Percentiles rank a stretch among this genome's conserved stretches.
phyloP scores from a whole-genome alignment of 2,329 filamentous ascomycete genomes.

The Phoma sp. region DNA sequence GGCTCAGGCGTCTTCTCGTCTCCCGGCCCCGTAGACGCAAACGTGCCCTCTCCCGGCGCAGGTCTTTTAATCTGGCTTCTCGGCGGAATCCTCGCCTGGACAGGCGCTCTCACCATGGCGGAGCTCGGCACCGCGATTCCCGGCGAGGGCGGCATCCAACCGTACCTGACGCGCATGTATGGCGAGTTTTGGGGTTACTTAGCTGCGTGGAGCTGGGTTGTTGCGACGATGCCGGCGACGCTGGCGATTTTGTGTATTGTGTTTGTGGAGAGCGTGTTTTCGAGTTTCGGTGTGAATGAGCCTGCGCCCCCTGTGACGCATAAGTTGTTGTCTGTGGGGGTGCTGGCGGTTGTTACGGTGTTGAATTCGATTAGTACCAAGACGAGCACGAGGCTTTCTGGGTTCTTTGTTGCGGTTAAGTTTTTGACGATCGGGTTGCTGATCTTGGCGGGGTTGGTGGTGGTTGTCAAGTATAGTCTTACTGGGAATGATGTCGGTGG shows the following conservation, averaged over 20 bases:
- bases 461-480: slow-evolving; percentile 35
- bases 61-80: slow-evolving; percentile 68
- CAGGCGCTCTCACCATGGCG: slow-evolving; percentile 67
- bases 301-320: slow-evolving; percentile 55
- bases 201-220: slow-evolving; percentile 71
- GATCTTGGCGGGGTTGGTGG: slow-evolving; percentile 46
- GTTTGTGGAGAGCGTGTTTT: slow-evolving; percentile 58
- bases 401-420: slow-evolving; percentile 50
- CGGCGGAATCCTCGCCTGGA: slow-evolving; percentile 69
- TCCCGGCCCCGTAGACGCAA: slow-evolving; percentile 68
- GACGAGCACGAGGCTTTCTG: slow-evolving; percentile 49
- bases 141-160: slow-evolving; percentile 70
- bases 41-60: slow-evolving; percentile 67
- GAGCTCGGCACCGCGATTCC: slow-evolving; percentile 71
- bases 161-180: slow-evolving; percentile 67
- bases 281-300: slow-evolving; percentile 65
- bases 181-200: slow-evolving; percentile 68
- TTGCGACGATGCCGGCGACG: slow-evolving; percentile 70
- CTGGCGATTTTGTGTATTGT: slow-evolving; percentile 70
- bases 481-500: slow-evolving; percentile 42
- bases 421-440: slow-evolving; percentile 44
- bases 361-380: slow-evolving; percentile 56
- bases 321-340: slow-evolving; percentile 51
- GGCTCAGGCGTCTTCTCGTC: slow-evolving; percentile 72
- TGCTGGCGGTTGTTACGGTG: slow-evolving; percentile 49